Base-by-base conservation (phyloP, 1,284 basidiomycete genomes). In the Pseudozyma sp. region DNA sequence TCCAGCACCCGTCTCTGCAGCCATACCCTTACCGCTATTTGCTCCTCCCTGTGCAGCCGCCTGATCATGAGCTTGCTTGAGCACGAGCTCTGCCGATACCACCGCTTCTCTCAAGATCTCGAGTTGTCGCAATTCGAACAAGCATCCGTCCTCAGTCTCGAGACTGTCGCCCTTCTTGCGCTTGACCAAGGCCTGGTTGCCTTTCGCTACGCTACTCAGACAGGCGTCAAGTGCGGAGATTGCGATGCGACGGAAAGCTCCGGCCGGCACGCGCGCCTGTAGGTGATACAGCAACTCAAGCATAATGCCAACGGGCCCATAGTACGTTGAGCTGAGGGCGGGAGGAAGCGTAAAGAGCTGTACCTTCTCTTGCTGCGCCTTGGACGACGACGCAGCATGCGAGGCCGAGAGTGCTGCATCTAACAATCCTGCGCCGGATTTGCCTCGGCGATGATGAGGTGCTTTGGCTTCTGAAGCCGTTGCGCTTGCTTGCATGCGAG, bases 371-470 rank as follows among this genome's bases (percentile, higher is more conserved):
- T 65, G 57, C 52, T 54, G 57, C 13, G 50, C 49, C 31, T 45
- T 68, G 7, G 65, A 64, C 1, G 60, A 51, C 1, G 68, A 76
- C 1, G 69, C 59, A 2, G 67, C 58, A 19, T 64, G 68, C 18
- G 67, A 70, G 4, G 66, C 58, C 0, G 62, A 54, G 9, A 70
- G 53, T 1, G 74, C 75, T 14, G 75, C 75, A 53, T 77, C 67
- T 2, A 77, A 52, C 44, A 77, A 25, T 0, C 75, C 75, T 6
- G 75, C 75, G 3, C 75, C 75, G 1, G 71, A 74, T 59, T 69
- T 77, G 38, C 47, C 74, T 8, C 75, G 47, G 9, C 61, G 54
- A 40, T 73, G 74, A n/a, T 51, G 48, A 19, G 14, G 1, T 12
- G 42, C 48, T 36, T 47, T 59, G 1, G 19, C 43, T 1, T 2